Percentiles rank a stretch among this genome's conserved stretches.
phyloP scores from a whole-genome alignment of 495 filamentous ascomycete species.

The Aspergillus bertholletiae region DNA sequence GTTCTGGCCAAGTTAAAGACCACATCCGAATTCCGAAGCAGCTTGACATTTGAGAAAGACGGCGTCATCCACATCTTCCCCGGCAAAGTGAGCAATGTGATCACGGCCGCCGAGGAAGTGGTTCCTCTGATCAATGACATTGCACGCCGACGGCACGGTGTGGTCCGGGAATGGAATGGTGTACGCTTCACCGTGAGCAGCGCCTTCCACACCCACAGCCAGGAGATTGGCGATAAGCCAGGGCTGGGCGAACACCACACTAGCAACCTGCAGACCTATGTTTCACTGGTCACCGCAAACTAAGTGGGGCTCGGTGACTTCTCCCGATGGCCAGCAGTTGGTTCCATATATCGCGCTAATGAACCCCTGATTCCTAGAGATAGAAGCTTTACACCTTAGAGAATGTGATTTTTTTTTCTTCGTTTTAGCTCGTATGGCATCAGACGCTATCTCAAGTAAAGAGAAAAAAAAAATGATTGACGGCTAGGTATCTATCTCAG shows the following conservation, averaged over 20 bases:
- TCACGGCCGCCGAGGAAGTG: background rate
- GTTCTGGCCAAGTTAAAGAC: constrained; percentile 7
- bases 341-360: too few relatives aligned
- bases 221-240: background rate
- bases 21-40: constrained; percentile 5
- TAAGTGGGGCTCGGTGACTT: background rate
- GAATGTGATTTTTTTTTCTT: too few relatives aligned
- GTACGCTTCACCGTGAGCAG: background rate
- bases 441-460: too few relatives aligned
- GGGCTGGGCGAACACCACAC: background rate
- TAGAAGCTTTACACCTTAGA: too few relatives aligned
- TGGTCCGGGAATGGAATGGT: background rate
- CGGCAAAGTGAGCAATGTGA: constrained; percentile 6
- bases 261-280: background rate
- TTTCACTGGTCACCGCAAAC: background rate
- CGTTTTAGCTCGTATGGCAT: too few relatives aligned
- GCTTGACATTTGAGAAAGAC: background rate
- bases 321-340: too few relatives aligned
- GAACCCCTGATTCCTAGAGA: too few relatives aligned
- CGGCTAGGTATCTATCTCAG: too few relatives aligned
- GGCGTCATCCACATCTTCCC: constrained; percentile 6
- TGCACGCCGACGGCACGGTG: background rate
- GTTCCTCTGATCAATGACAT: background rate
- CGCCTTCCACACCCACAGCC: background rate
- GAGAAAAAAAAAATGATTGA: too few relatives aligned